phyloP scores from a whole-genome alignment of 1,284 basidiomycete genomes.

The Leccinum pallidistipes region DNA sequence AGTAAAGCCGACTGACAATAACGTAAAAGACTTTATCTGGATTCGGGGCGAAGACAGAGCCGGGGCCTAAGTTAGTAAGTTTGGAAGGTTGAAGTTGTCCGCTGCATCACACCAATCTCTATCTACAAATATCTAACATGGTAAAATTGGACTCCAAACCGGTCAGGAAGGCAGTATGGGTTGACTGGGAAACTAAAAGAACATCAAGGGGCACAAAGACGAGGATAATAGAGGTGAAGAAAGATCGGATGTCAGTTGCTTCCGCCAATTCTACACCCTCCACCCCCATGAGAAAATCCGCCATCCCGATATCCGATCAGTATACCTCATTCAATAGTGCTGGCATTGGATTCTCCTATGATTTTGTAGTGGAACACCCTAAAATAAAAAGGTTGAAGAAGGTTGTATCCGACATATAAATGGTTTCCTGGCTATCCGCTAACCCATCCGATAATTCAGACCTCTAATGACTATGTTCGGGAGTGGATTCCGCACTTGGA shows the following conservation, averaged over 20 bases:
- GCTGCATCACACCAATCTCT: too few species aligned
- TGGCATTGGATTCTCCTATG: too few species aligned
- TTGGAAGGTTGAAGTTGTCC: too few species aligned
- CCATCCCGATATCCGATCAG: too few species aligned
- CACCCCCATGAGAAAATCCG: too few species aligned
- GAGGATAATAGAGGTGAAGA: neutral
- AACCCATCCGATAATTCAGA: neutral
- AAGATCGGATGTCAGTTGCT: neutral
- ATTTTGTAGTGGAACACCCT: too few species aligned
- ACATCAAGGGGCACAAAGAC: neutral
- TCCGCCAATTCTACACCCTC: neutral
- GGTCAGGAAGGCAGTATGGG: neutral
- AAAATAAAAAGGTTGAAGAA: neutral
- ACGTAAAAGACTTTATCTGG: too few species aligned
- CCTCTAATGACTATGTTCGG: neutral
- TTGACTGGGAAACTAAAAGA: neutral
- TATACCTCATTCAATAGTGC: too few species aligned
- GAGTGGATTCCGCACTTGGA: neutral
- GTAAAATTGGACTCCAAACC: neutral
- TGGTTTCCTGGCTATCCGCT: neutral
- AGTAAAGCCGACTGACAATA: too few species aligned
- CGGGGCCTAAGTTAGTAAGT: too few species aligned
- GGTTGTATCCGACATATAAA: neutral
- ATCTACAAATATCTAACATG: neutral
- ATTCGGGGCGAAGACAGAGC: too few species aligned